Evolutionary conservation across 164 flowering plant species (phyloP), one percentile per base, ranked within the genome.

Genomic region (Piper longum): DNA sequence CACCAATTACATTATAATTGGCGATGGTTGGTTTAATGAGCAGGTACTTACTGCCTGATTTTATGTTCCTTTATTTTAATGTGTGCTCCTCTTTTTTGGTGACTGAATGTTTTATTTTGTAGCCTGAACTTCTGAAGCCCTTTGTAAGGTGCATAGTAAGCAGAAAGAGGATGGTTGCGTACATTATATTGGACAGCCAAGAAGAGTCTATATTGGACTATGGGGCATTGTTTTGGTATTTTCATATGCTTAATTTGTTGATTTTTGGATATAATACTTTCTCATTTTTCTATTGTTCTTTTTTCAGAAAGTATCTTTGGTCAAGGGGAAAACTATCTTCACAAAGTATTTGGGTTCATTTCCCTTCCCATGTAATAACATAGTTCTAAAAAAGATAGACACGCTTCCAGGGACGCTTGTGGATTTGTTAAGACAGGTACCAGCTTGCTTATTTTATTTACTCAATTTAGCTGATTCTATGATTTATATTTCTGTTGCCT

Each of bases 1-100:
- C 99, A 95, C 74, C 96, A 91, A 64, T 84, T 91, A 57, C 71
- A n/a, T 95, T 63, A 87, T 95, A 48, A 88, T 95, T 57, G 95
- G 87, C 0, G 99, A 95, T 79, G 99, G 99, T 0, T 80, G 88
- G 16, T 81, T 91, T 69, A 85, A 81, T 72, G 97, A 95, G 74
- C 83, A 87, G 85, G 93, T 85, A 78, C 45, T 16, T 26, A 36
- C 41, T 51, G 17, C 57, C 57, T 55, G 17, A 13, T 6, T 55
- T 16, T 51, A 9, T 51, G 13, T 51, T 0, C 16, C 54, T 51
- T 19, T 16, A 16, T 59, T 26, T 26, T 26, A 26, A 26, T 26
- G 36, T 26, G 36, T 26, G 36, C 36, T 26, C 36, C 36, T 26
- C 36, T 26, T 26, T 0, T 26, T 26, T 26, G 36, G 36, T 26